Base-by-base conservation (phyloP, 371 early-diverging fungal species). In the Mortierella sp. region DNA sequence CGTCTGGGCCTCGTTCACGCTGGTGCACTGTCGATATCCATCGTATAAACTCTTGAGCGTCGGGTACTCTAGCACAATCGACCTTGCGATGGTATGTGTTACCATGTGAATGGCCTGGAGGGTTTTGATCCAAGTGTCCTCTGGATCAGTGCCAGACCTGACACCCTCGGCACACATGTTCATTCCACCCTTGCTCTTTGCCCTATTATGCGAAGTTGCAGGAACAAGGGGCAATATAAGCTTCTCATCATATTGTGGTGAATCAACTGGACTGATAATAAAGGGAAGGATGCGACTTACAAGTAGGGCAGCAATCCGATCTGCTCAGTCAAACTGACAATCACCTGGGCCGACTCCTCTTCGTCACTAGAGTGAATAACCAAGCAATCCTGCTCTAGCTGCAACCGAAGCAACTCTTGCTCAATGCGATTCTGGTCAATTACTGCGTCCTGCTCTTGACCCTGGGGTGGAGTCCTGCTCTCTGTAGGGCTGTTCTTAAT, bases 91-190 rank as follows among this genome's bases (percentile, higher is more conserved):
- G 1, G 80, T 58, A 9, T 82, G 81, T 2, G 91, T 89, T 39
- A 89, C 84, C 31, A 84, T 71, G 39, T 86, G 88, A 14, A 93
- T 81, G 62, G 90, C 87, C 63, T 90, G 86, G 9, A 93, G 72
- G 84, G 89, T 87, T 49, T 82, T 83, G 12, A 62, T 60, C 87
- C 89, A 93, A 0, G 83, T 86, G 64, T 93, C 91, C 11, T 64
- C 44, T 3, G 80, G 46, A 58, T 82, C 81, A 2, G 26, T 52
- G 3, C 93, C 92, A 39, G 83, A 80, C 58, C 78, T 84, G 39
- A 86, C 79, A 56, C 78, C 60, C 30, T 73, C 80, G 27, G 79
- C 17, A 56, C 76, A 82, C 6, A 78, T 67, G 54, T 79, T 73
- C 27, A 79, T 48, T 43, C 79, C 75, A 21, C 75, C 63, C 34